A percentile compares a stretch with the other conserved stretches of the same genome.
Evolutionary conservation across 768 basidiomycete species (phyloP).

Genomic region (Exidia glandulosa): DNA sequence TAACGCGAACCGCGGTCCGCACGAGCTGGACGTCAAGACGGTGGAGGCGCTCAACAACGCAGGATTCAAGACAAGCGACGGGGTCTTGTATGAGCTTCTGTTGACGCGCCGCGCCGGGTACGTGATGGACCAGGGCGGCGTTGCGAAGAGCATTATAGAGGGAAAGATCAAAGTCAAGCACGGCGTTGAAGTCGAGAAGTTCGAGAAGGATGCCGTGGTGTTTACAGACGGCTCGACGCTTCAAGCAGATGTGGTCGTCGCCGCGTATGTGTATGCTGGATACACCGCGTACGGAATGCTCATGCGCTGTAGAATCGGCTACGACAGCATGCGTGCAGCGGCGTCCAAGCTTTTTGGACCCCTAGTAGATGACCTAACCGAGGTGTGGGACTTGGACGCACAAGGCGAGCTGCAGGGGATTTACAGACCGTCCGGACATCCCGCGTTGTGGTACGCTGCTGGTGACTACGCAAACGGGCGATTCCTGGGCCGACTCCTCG

Average conservation of each 20-base stretch:
- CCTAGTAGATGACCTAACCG: slow-evolving; percentile 21
- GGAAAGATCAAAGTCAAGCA: neutral
- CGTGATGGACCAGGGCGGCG: neutral
- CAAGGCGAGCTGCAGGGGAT: slow-evolving; percentile 29
- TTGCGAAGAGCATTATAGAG: neutral
- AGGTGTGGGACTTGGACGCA: slow-evolving; percentile 28
- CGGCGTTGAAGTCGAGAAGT: neutral
- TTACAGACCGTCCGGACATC: slow-evolving; percentile 32
- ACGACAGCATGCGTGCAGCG: slow-evolving; percentile 20
- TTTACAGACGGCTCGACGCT: neutral
- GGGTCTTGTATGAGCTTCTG: neutral
- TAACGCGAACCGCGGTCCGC: neutral
- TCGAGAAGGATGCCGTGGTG: neutral
- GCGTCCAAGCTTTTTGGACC: slow-evolving; percentile 25
- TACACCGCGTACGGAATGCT: slow-evolving; percentile 5
- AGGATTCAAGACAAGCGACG: neutral
- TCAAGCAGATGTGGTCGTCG: neutral
- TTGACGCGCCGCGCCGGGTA: neutral
- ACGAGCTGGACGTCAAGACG: neutral
- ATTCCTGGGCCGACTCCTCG: neutral
- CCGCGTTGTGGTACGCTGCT: slow-evolving; percentile 5
- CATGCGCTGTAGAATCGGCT: slow-evolving; percentile 18
- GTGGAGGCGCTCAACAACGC: neutral
- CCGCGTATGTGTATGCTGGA: neutral
- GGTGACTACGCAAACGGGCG: neutral